These are phyloP conservation scores for Lippia alba DNA, from an alignment of 305 asterid genomes.

Conservation along the genomic window DNA sequence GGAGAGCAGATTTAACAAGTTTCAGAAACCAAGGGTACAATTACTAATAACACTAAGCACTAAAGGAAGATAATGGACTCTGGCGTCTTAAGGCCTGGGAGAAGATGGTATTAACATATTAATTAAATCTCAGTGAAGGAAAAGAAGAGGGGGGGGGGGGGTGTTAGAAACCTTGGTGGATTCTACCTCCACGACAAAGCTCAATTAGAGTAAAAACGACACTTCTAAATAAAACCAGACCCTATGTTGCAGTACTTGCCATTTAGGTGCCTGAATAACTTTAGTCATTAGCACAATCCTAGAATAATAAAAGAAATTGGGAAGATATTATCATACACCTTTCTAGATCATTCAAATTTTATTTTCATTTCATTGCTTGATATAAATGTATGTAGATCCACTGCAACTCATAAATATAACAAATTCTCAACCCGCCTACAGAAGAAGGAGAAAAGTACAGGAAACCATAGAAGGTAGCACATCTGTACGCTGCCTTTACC, in stretches of 20 bases:
- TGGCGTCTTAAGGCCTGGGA: background rate
- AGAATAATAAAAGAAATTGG: conserved; percentile 10
- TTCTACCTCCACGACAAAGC: conserved; percentile 14
- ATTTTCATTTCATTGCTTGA: conserved; percentile 25
- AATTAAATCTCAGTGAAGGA: background rate
- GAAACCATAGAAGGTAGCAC: conserved; percentile 5
- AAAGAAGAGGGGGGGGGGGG: no score
- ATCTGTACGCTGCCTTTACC: background rate
- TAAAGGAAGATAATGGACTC: conserved; percentile 14
- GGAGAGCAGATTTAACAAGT: conserved; percentile 27
- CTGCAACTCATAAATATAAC: conserved; percentile 2
- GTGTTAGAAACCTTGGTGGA: conserved; percentile 8
- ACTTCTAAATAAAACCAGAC: background rate
- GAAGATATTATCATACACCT: conserved; percentile 2
- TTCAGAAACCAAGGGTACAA: conserved; percentile 24
- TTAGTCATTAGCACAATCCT: conserved; percentile 22
- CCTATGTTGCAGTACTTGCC: conserved; percentile 9
- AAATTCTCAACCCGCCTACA: conserved; percentile 1
- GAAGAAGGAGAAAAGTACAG: conserved; percentile 14
- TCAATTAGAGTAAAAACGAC: conserved; percentile 10
- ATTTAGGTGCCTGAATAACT: conserved; percentile 17
- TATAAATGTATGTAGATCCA: conserved; percentile 32
- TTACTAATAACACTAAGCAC: background rate
- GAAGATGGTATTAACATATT: background rate
- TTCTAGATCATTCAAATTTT: conserved; percentile 12